Conservation (phyloP, 805 yeast species). For the Clavispora carvajalis region DNA sequence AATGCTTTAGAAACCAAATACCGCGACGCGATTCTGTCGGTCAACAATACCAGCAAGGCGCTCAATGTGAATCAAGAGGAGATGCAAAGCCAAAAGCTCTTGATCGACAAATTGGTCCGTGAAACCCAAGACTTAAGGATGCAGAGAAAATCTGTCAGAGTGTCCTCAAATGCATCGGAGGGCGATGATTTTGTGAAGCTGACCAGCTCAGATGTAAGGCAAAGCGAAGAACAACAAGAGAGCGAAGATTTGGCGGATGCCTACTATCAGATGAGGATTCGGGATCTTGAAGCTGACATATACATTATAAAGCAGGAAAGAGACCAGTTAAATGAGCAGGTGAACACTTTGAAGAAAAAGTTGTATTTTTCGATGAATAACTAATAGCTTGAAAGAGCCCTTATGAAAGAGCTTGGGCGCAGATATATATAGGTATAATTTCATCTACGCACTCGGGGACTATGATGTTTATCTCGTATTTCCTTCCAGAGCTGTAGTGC, state of each 20-base stretch:
- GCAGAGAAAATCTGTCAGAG: conserved; percentile 41
- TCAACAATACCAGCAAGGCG: conserved; percentile 71
- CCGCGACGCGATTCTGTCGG: conserved; percentile 64
- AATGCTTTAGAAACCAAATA: conserved; percentile 57
- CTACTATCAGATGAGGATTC: conserved; percentile 68
- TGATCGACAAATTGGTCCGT: conserved; percentile 48
- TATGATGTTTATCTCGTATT: background rate
- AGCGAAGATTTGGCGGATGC: conserved; percentile 36
- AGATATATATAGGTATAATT: too few relatives aligned
- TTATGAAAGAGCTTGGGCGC: too few relatives aligned
- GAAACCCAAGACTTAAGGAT: conserved; percentile 69
- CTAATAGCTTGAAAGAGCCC: background rate
- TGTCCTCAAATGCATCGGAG: conserved; percentile 1
- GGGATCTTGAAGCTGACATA: conserved; percentile 80
- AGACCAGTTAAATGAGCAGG: conserved; percentile 65
- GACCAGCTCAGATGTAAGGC: conserved; percentile 6
- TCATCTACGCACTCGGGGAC: too few relatives aligned
- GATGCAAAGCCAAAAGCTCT: conserved; percentile 52
- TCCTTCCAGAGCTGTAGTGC: background rate
- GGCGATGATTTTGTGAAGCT: background rate
- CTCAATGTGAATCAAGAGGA: conserved; percentile 71
- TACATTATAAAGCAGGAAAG: conserved; percentile 78
- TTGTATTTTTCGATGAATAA: conserved; percentile 25
- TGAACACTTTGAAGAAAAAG: conserved; percentile 54
- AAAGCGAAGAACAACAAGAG: conserved; percentile 4